Evolutionary conservation across 2,329 filamentous ascomycete genomes (phyloP), one percentile per base, ranked within the genome.

Genomic region (Penicillium sp.): DNA sequence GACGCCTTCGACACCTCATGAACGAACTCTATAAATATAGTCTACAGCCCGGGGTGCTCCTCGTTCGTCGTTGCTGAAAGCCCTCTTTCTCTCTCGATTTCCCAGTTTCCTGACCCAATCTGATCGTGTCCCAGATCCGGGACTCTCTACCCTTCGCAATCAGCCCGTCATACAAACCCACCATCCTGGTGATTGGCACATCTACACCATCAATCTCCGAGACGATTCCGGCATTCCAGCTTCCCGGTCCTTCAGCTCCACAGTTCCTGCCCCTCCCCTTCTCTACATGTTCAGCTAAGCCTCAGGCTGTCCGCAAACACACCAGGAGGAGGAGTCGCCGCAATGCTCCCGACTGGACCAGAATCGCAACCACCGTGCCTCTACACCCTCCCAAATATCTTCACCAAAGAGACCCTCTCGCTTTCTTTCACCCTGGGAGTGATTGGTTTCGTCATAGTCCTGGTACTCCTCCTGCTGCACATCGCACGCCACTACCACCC

Each of bases 341-440:
- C 43, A 25, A 64, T 62, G 62, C 40, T 54, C 28, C 37, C 38
- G 28, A 37, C 48, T 6, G 35, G 40, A 40, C 46, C 25, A 26
- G 46, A 22, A 51, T 51, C 42, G 35, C 54, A 26, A 52, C 19
- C 22, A 25, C 51, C 51, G 2, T 52, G 51, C 22, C 51, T 19
- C 51, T 58, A 45, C 19, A 26, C 33, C 19, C 19, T n/a, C 35
- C 37, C 43, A 40, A 14, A 42, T 16, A 11, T 25, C n/a, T 42
- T 43, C 19, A 14, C 13, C 11, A 13, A 35, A 25, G 30, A 35
- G 28, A 22, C 51, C 22, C 37, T 55, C 19, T 19, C 48, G 19
- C 48, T 51, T 14, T 25, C 22, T 19, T 22, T 53, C 43, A 38
- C 28, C 6, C 4, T 58, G 10, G 11, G 28, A n/a, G n/a, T 52